phyloP scores from a whole-genome alignment of 768 basidiomycete species.

The Hirschioporus abietinus region DNA sequence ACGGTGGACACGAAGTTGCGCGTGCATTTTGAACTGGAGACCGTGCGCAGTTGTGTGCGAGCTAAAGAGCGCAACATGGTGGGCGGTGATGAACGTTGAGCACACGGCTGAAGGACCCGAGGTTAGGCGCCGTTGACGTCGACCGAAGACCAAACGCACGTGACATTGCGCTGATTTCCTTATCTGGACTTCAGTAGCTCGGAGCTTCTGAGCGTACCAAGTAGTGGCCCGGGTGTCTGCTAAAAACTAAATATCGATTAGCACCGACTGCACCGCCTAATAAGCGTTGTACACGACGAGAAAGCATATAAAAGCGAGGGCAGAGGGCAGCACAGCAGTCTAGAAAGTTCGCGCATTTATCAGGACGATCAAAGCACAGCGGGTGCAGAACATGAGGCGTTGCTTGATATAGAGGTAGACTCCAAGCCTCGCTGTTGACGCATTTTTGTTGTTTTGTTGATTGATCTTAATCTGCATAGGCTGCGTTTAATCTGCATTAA shows the following conservation, averaged over 20 bases:
- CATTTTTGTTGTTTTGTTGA: slow-evolving; percentile 8
- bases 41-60: slow-evolving; percentile 13
- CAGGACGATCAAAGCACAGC: no score
- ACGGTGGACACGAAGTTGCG: slow-evolving; percentile 46
- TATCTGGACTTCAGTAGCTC: no score
- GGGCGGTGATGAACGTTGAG: slow-evolving; percentile 9
- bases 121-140: slow-evolving; percentile 5
- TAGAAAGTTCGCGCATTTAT: no score
- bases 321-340: neutral
- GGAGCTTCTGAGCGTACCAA: no score
- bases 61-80: slow-evolving; percentile 25
- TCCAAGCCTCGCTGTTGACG: slow-evolving; percentile 3
- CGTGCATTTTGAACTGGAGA: slow-evolving; percentile 17
- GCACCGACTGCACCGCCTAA: neutral
- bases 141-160: slow-evolving; percentile 10
- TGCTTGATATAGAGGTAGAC: neutral
- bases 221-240: neutral
- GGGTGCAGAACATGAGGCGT: neutral
- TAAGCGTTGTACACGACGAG: neutral
- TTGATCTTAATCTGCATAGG: slow-evolving; percentile 9
- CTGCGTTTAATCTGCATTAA: neutral
- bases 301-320: neutral
- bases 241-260: neutral
- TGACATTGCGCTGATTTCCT: slow-evolving; percentile 4
- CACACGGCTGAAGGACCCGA: neutral